Evolutionary conservation across 306 rosid species (phyloP).

Genomic region (Comarum palustre): DNA sequence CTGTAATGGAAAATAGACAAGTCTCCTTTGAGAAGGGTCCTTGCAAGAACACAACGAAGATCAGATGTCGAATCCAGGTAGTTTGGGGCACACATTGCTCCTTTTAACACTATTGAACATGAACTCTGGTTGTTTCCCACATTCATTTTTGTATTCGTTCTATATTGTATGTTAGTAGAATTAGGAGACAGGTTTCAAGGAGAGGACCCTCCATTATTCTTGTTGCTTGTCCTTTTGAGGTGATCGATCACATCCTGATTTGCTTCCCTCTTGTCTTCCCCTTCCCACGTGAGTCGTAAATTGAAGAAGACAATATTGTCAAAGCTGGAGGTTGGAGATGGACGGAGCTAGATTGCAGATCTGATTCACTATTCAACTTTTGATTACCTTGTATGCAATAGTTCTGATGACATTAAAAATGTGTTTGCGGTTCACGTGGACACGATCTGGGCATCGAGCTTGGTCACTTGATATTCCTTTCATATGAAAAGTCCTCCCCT

Average conservation of each 20-base stretch:
- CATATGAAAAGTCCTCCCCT: not conserved
- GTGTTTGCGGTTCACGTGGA: not conserved
- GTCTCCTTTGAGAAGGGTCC: slow-evolving; percentile 28
- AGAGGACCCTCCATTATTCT: slow-evolving; percentile 45
- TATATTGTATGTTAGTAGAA: slow-evolving; percentile 17
- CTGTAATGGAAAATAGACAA: slow-evolving; percentile 26
- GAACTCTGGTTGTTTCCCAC: slow-evolving; percentile 40
- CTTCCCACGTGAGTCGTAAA: slow-evolving; percentile 31
- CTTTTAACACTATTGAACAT: slow-evolving; percentile 27
- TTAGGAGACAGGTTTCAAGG: slow-evolving; percentile 29
- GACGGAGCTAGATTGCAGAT: not conserved
- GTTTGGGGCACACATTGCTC: slow-evolving; percentile 30
- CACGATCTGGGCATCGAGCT: not conserved
- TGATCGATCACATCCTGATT: slow-evolving; percentile 24
- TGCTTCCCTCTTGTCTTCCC: slow-evolving; percentile 25
- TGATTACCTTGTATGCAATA: not conserved
- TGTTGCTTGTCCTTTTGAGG: slow-evolving; percentile 24
- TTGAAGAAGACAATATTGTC: slow-evolving; percentile 26
- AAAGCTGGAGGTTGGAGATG: slow-evolving; percentile 9
- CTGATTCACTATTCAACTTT: not conserved
- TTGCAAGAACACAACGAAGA: slow-evolving; percentile 35
- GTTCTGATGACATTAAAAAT: not conserved
- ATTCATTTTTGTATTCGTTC: slow-evolving; percentile 19
- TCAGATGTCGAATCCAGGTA: slow-evolving; percentile 18
- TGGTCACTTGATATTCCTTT: not conserved